Evolutionary conservation across 495 filamentous ascomycete genomes (phyloP).

Genomic region (Talaromyces nanjingensis): DNA sequence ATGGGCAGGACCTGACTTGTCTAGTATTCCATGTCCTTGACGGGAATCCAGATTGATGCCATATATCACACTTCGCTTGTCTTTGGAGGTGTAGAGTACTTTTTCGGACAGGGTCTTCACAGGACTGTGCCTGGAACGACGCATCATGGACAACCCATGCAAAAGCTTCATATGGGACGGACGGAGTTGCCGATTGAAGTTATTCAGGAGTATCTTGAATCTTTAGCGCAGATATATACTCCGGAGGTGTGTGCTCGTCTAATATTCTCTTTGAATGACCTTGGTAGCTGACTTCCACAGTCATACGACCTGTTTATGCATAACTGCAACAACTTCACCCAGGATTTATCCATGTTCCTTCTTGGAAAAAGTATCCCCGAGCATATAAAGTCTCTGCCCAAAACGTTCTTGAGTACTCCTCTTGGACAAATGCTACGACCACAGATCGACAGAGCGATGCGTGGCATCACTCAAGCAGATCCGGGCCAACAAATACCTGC

Average conservation of each 20-base stretch:
- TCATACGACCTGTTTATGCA: conserved; percentile 85
- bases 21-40: conserved; percentile 43
- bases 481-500: conserved; percentile 27
- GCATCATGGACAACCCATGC: conserved; percentile 79
- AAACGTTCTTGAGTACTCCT: conserved; percentile 79
- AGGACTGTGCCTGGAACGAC: conserved; percentile 71
- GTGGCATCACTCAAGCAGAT: conserved; percentile 50
- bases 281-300: conserved; percentile 25
- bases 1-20: conserved; percentile 5
- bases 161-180: conserved; percentile 63
- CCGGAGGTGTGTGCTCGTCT: conserved; percentile 49
- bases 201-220: conserved; percentile 83
- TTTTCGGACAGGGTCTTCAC: conserved; percentile 72
- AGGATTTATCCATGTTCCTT: conserved; percentile 86
- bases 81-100: conserved; percentile 68
- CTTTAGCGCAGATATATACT: conserved; percentile 73
- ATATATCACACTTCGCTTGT: conserved; percentile 90
- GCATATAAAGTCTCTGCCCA: conserved; percentile 82
- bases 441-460: conserved; percentile 68
- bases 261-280: conserved; percentile 10
- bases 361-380: conserved; percentile 83
- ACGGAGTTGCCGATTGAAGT: conserved; percentile 78
- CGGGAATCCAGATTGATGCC: conserved; percentile 74
- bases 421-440: conserved; percentile 87
- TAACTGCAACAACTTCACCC: conserved; percentile 98